Conservation (phyloP, 78 protist species). For the Dictyostelium firmibasis region DNA sequence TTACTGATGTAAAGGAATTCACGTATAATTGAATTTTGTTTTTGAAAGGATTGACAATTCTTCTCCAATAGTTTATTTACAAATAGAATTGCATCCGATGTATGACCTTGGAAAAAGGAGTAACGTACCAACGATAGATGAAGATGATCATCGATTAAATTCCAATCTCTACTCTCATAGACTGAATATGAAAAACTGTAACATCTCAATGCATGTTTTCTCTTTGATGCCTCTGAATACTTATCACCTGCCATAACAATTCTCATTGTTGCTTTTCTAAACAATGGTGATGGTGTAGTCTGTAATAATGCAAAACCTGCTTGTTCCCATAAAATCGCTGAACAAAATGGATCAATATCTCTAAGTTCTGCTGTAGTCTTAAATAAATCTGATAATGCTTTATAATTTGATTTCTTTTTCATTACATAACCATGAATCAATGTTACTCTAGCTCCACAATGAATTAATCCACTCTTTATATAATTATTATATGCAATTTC, state of each 20-base stretch:
- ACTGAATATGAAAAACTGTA: slow-evolving; percentile 50
- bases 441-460: slow-evolving; percentile 38
- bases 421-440: slow-evolving; percentile 53
- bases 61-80: slow-evolving; percentile 61
- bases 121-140: slow-evolving; percentile 65
- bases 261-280: slow-evolving; percentile 72
- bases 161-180: slow-evolving; percentile 76
- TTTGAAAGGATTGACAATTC: slow-evolving; percentile 66
- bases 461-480: slow-evolving; percentile 11
- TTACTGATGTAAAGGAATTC: slow-evolving; percentile 66
- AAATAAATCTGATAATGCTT: slow-evolving; percentile 39
- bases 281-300: slow-evolving; percentile 17
- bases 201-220: slow-evolving; percentile 66
- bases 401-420: slow-evolving; percentile 43
- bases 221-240: slow-evolving; percentile 44
- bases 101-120: slow-evolving; percentile 75
- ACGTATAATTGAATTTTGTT: slow-evolving; percentile 66
- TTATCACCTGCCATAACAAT: slow-evolving; percentile 69
- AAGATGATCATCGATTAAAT: slow-evolving; percentile 60
- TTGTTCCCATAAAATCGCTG: slow-evolving; percentile 62
- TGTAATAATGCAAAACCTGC: slow-evolving; percentile 59
- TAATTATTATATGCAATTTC: slow-evolving; percentile 52
- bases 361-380: slow-evolving; percentile 52
- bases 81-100: slow-evolving; percentile 51
- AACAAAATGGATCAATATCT: slow-evolving; percentile 56